Percentiles rank a stretch among this genome's conserved stretches.
These are phyloP conservation scores for Bifiguratus adelaidae DNA, from an alignment of 192 early-diverging fungal species.

Conservation along the genomic window DNA sequence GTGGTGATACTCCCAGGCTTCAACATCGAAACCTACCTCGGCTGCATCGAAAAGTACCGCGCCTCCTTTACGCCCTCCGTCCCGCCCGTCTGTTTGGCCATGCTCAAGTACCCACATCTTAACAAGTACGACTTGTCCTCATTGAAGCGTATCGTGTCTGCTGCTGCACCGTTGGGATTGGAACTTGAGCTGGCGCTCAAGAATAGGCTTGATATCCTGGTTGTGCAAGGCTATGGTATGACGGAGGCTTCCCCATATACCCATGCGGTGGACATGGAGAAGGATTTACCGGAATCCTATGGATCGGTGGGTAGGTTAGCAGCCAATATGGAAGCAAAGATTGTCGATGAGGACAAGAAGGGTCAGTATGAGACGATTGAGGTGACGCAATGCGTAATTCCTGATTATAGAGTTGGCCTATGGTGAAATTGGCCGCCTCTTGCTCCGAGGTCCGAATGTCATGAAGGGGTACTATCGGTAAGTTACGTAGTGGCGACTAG, in stretches of 20 bases:
- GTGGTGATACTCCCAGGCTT: conserved; percentile 74
- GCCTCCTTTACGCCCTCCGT: conserved; percentile 52
- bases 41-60: conserved; percentile 56
- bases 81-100: conserved; percentile 46
- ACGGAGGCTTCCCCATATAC: conserved; percentile 35
- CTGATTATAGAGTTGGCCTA: conserved; percentile 27
- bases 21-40: conserved; percentile 48
- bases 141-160: conserved; percentile 51
- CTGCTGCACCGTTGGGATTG: conserved; percentile 70
- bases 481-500: too few relatives aligned
- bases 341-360: conserved; percentile 35
- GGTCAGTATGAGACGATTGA: conserved; percentile 15
- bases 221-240: conserved; percentile 48
- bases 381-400: neutral
- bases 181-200: conserved; percentile 51
- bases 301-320: conserved; percentile 31
- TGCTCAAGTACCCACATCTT: conserved; percentile 67
- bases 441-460: conserved; percentile 31
- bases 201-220: conserved; percentile 21
- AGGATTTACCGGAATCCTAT: too few relatives aligned
- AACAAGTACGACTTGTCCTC: conserved; percentile 64
- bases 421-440: conserved; percentile 27
- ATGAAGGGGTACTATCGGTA: conserved; percentile 47
- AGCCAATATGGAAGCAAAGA: conserved; percentile 28
- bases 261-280: too few relatives aligned